These are phyloP conservation scores for Oropetium thomaeum DNA, from an alignment of 176 grass and related monocot genomes.

Conservation along the genomic window DNA sequence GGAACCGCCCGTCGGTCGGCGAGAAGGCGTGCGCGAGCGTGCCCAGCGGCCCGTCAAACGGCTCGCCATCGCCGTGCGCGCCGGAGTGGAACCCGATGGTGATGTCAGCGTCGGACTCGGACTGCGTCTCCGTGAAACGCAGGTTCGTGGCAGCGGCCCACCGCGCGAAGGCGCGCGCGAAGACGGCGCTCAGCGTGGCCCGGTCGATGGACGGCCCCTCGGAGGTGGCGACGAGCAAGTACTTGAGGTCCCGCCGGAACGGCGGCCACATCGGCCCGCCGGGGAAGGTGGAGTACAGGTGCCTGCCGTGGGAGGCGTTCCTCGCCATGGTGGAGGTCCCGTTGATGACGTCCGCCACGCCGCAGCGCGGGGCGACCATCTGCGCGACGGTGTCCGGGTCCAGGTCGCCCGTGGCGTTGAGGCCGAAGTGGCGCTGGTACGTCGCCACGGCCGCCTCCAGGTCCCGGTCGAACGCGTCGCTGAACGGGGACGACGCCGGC, in stretches of 20 bases:
- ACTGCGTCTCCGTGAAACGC: conserved; percentile 58
- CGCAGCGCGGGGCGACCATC: conserved; percentile 79
- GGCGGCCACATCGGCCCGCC: conserved; percentile 63
- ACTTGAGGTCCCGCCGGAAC: conserved; percentile 47
- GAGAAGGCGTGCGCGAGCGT: conserved; percentile 97
- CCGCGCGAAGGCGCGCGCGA: conserved; percentile 64
- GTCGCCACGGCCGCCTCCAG: conserved; percentile 56
- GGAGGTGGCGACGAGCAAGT: conserved; percentile 59
- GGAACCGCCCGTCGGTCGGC: conserved; percentile 82
- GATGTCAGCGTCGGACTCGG: conserved; percentile 63
- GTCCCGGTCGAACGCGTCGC: conserved; percentile 57
- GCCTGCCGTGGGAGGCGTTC: conserved; percentile 45
- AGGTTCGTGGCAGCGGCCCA: conserved; percentile 69
- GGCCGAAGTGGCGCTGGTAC: conserved; percentile 77
- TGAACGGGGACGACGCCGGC: conserved; percentile 40
- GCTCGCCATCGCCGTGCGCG: conserved; percentile 72
- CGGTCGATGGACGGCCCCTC: conserved; percentile 58
- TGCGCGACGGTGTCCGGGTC: conserved; percentile 57
- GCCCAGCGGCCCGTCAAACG: conserved; percentile 86
- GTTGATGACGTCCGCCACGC: conserved; percentile 83
- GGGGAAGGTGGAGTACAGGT: conserved; percentile 84
- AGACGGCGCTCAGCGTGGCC: conserved; percentile 45
- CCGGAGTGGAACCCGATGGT: conserved; percentile 76
- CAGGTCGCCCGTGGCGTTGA: conserved; percentile 64
- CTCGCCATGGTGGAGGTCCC: conserved; percentile 49